Base-by-base conservation (phyloP, 164 flowering plant species). In the Macadamia integrifolia region DNA sequence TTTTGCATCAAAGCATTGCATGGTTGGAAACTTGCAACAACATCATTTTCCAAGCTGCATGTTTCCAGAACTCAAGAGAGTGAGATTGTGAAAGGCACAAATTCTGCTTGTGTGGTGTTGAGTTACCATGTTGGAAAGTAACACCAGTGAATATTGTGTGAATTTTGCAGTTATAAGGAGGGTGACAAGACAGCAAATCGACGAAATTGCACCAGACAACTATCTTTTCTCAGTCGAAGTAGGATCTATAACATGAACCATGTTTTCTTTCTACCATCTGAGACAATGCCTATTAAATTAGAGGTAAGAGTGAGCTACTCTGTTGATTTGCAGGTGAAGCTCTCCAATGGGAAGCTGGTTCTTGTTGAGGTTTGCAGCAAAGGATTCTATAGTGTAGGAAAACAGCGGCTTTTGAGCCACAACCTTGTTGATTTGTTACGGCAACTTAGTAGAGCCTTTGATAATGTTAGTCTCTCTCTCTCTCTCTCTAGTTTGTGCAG, bases 361-460 rank as follows among this genome's bases (percentile, higher is more conserved):
- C 62, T 72, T 28, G 86, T 94, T 18, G 93, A 90, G 75, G 91
- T 87, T 77, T 86, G 97, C 81, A 81, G 79, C 44, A 89, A 82
- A 67, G 99, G 99, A 23, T 94, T 90, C 71, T 82, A 74, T 61
- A 82, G 81, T 65, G 72, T 80, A 50, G 98, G 99, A 42, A 94
- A 89, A 84, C 91, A 85, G 72, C 86, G 77, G 60, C 68, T 88
- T 29, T 75, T 85, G 60, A 77, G 90, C 69, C 97, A 91, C 86
- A 88, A 81, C 75, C 90, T 94, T 74, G 93, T 94, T 71, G 96
- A 94, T 80, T 79, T 94, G 83, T 75, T 94, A 69, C 78, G 98
- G 49, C 96, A 87, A 73, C 87, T 92, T 61, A 89, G 92, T 78
- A 78, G 98, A 84, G 94, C 93, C 60, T 94, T 94, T 76, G 96